These are phyloP conservation scores for Cladosporium colombiae DNA, from an alignment of 2,329 filamentous ascomycete species.

Conservation along the genomic window DNA sequence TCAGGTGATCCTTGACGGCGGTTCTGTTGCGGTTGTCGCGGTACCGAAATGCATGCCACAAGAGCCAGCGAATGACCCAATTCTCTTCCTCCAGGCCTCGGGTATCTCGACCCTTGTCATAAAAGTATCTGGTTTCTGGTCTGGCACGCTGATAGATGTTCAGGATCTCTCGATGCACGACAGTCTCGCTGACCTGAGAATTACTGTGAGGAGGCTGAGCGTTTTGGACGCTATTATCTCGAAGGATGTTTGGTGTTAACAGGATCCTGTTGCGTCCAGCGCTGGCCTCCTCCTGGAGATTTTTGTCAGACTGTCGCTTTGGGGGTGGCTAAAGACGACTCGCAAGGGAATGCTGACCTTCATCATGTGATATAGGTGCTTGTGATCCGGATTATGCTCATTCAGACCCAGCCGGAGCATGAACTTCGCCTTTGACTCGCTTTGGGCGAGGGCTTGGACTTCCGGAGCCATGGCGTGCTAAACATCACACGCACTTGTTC, in stretches of 20 bases:
- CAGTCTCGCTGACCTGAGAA: conserved; percentile 51
- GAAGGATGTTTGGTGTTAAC: conserved; percentile 40
- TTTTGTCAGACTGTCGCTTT: not conserved
- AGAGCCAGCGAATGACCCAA: conserved; percentile 54
- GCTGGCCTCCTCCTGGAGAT: conserved; percentile 46
- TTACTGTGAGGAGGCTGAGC: conserved; percentile 46
- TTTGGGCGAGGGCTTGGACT: conserved; percentile 42
- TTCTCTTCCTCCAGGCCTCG: conserved; percentile 48
- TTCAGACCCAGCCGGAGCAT: conserved; percentile 46
- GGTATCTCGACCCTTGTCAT: conserved; percentile 44
- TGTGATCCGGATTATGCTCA: conserved; percentile 40
- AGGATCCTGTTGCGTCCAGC: conserved; percentile 46
- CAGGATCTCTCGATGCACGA: conserved; percentile 48
- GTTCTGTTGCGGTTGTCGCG: conserved; percentile 44
- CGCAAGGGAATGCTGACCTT: conserved; percentile 38
- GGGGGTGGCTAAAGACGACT: not conserved
- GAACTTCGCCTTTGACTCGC: conserved; percentile 48
- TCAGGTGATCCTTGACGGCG: conserved; percentile 29
- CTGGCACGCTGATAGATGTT: conserved; percentile 44
- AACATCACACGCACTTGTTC: conserved; percentile 8
- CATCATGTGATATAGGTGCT: conserved; percentile 45
- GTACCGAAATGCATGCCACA: conserved; percentile 56
- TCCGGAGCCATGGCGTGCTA: conserved; percentile 32
- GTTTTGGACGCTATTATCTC: conserved; percentile 35
- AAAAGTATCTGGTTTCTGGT: conserved; percentile 42